Conservation (phyloP, 352 stramenopile species). For the Elongisporangium anandrum region DNA sequence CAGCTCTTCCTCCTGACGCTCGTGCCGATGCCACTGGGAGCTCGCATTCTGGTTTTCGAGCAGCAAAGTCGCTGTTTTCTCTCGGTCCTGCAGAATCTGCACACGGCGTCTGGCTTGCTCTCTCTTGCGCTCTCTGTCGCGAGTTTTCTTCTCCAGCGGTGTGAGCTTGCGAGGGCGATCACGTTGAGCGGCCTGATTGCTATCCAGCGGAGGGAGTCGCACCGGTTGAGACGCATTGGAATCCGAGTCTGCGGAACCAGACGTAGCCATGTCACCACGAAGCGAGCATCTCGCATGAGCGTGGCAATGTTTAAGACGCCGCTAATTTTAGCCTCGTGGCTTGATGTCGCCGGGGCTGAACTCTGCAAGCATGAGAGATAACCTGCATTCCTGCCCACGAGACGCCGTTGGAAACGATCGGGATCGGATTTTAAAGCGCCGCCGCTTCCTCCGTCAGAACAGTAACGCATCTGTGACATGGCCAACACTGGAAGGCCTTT, state of each 20-base stretch:
- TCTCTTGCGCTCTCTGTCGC: constrained; percentile 42
- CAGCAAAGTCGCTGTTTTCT: constrained; percentile 21
- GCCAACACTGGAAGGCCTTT: neutral
- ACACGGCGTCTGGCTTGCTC: constrained; percentile 42
- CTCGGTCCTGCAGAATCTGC: constrained; percentile 26
- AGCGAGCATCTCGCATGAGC: neutral
- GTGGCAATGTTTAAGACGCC: neutral
- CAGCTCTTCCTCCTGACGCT: constrained; percentile 60
- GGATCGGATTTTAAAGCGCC: too few species aligned
- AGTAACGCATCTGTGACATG: neutral
- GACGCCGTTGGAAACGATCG: neutral
- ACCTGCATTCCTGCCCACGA: neutral
- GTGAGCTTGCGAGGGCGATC: constrained; percentile 23
- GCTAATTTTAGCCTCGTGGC: neutral
- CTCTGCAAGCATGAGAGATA: too few species aligned
- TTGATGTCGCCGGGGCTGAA: too few species aligned
- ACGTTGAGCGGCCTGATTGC: neutral
- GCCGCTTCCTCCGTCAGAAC: too few species aligned
- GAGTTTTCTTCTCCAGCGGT: constrained; percentile 42
- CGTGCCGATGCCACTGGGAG: constrained; percentile 37
- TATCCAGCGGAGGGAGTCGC: neutral
- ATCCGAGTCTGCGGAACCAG: neutral
- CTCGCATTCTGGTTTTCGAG: constrained; percentile 18
- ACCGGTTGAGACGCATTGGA: neutral
- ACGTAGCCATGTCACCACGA: neutral